Base-by-base conservation (phyloP, 495 filamentous ascomycete genomes). In the Baudoinia panamericana region DNA sequence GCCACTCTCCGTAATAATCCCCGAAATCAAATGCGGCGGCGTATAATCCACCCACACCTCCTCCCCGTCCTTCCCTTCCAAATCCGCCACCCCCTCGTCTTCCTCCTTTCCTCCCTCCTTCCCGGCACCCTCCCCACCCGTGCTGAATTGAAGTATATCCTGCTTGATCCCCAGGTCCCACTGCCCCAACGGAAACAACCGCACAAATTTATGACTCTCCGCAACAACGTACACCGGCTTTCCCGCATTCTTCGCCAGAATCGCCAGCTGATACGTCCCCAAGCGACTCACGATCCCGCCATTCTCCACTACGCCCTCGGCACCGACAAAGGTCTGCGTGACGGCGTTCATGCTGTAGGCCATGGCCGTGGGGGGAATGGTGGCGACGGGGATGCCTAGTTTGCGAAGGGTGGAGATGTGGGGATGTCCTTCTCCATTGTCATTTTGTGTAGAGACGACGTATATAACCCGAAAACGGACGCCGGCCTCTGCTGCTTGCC, bases 191-290 rank as follows among this genome's bases (percentile, higher is more conserved):
- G 84, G 84, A 52, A 82, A 87, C 18, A 87, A 63, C 42, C 83
- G 66, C 25, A 88, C 84, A 52, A 93, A 92, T 61, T 93, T 97
- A 64, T 97, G 88, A 50, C 83, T 93, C 60, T 97, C 90, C 4
- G 83, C 83, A 5, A 84, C 85, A 18, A 93, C 86, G 55, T 86
- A 93, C 56, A 96, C 83, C 0, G 81, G 80, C 54, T 84, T 85
- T 5, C 73, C 71, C 42, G 77, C 73, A 3, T 73, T 71, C 48
- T 83, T 84, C 29, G 84, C 83, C 33, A 94, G 65, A 33, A 82
- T 61, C 0, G 84, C 86, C 36, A 96, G 75, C 63, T 95, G 90
- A 48, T 82, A 85, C 5, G 90, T 95, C 17, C 90, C 90, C 68
- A 96, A 71, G 33, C 86, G 66, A 28, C 76, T 85, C 45, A 97